Conservation (phyloP, 768 basidiomycete species). For the Leccinum olivaceopallidum region DNA sequence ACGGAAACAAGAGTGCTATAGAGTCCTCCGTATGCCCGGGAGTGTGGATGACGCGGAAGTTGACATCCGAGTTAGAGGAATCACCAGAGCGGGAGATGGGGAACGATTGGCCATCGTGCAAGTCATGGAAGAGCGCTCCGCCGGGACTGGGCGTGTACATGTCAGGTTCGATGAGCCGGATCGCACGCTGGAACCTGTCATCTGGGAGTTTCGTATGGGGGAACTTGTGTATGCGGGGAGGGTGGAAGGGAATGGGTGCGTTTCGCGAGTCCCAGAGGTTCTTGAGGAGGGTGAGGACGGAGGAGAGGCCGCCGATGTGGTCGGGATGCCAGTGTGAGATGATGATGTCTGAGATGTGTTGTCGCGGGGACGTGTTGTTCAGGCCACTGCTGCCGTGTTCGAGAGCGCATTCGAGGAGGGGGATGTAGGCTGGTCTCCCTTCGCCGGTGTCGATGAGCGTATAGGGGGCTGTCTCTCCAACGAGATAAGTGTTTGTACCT, state of each 20-base stretch:
- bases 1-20: conserved; percentile 66
- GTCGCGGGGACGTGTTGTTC: conserved; percentile 1
- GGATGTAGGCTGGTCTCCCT: conserved; percentile 65
- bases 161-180: conserved; percentile 40
- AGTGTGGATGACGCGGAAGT: conserved; percentile 71
- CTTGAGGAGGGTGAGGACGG: conserved; percentile 66
- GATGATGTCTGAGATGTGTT: conserved; percentile 82
- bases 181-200: conserved; percentile 36
- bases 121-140: conserved; percentile 54
- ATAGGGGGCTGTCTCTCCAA: conserved; percentile 70
- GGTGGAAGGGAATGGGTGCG: conserved; percentile 47
- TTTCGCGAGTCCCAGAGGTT: conserved; percentile 60
- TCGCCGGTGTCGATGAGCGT: conserved; percentile 85
- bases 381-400: conserved; percentile 34
- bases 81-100: conserved; percentile 25
- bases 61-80: conserved; percentile 3
- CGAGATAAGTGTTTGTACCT: conserved; percentile 91
- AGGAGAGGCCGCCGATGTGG: conserved; percentile 75
- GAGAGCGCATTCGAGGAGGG: conserved; percentile 65
- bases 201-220: conserved; percentile 40
- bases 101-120: conserved; percentile 56
- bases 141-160: conserved; percentile 46
- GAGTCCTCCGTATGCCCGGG: conserved; percentile 94
- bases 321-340: conserved; percentile 91
- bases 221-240: conserved; percentile 78